A percentile compares a stretch with the other conserved stretches of the same genome.
Conservation (phyloP, 2,329 filamentous ascomycete genomes). For the Colletotrichum magnum region DNA sequence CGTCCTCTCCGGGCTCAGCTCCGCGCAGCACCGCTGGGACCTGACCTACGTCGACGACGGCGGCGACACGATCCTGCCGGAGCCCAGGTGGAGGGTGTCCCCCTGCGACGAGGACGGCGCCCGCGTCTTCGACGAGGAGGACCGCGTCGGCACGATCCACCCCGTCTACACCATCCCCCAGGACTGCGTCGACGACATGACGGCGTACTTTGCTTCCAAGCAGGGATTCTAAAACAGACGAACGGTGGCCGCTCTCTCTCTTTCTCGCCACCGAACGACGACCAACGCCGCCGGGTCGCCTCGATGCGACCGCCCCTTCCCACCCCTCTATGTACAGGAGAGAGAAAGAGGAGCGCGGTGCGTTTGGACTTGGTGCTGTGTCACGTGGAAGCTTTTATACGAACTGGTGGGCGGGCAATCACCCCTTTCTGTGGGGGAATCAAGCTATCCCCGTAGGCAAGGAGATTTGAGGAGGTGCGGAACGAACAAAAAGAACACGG, state of each 20-base stretch:
- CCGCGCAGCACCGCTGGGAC: constrained; percentile 79
- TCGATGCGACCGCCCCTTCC: constrained; percentile 24
- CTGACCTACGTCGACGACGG: constrained; percentile 52
- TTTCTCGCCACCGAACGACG: background rate
- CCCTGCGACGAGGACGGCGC: constrained; percentile 60
- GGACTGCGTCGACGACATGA: constrained; percentile 74
- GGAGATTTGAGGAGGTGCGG: constrained; percentile 4
- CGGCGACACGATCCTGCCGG: constrained; percentile 49
- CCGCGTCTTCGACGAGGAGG: constrained; percentile 78
- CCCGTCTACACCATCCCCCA: constrained; percentile 90
- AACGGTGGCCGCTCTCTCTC: too few species aligned
- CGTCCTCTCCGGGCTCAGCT: constrained; percentile 87
- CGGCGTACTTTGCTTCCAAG: constrained; percentile 74
- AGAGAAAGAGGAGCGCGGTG: background rate
- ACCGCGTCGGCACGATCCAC: constrained; percentile 80
- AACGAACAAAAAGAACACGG: constrained; percentile 15
- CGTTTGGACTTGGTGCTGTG: background rate
- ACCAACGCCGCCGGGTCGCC: constrained; percentile 15
- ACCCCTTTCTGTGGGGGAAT: background rate
- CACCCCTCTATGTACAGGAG: constrained; percentile 5
- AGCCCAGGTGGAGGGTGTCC: constrained; percentile 61
- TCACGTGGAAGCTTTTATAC: constrained; percentile 26
- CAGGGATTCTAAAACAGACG: constrained; percentile 62
- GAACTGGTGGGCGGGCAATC: too few species aligned
- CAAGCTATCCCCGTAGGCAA: background rate